Evolutionary conservation across 345 rosid genomes (phyloP).

Genomic region (Camelina hispida): DNA sequence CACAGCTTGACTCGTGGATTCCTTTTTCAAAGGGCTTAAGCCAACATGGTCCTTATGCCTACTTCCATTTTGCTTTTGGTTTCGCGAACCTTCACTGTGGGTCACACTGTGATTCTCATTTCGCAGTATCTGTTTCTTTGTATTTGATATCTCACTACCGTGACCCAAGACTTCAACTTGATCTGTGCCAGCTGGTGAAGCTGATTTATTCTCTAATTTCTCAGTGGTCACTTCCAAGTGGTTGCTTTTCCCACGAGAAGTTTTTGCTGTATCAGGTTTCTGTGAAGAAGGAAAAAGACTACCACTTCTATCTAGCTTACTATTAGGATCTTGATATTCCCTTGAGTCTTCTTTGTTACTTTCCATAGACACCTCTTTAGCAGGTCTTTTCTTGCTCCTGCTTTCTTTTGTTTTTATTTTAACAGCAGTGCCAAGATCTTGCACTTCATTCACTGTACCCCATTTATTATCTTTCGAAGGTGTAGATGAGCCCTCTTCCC

Average conservation of each 20-base stretch:
- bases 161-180: slow-evolving; percentile 52
- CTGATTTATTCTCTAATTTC: slow-evolving; percentile 48
- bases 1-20: slow-evolving; percentile 64
- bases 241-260: slow-evolving; percentile 46
- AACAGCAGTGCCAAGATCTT: slow-evolving; percentile 44
- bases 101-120: slow-evolving; percentile 56
- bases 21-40: slow-evolving; percentile 77
- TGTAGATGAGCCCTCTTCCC: slow-evolving; percentile 59
- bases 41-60: slow-evolving; percentile 57
- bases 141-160: slow-evolving; percentile 50
- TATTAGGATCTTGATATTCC: slow-evolving; percentile 47
- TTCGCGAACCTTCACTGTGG: slow-evolving; percentile 53
- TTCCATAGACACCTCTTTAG: slow-evolving; percentile 47
- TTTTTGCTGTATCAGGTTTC: slow-evolving; percentile 45
- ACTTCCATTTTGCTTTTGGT: slow-evolving; percentile 58
- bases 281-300: slow-evolving; percentile 46
- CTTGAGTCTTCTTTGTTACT: slow-evolving; percentile 48
- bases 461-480: slow-evolving; percentile 57
- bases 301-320: slow-evolving; percentile 44
- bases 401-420: slow-evolving; percentile 53
- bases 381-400: slow-evolving; percentile 55
- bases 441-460: slow-evolving; percentile 44
- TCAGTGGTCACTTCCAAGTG: slow-evolving; percentile 49
- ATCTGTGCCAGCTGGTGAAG: slow-evolving; percentile 54
- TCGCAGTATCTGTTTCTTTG: slow-evolving; percentile 49